These are phyloP conservation scores for Xylaria polymorpha DNA, from an alignment of 2,329 filamentous ascomycete species.

Conservation along the genomic window DNA sequence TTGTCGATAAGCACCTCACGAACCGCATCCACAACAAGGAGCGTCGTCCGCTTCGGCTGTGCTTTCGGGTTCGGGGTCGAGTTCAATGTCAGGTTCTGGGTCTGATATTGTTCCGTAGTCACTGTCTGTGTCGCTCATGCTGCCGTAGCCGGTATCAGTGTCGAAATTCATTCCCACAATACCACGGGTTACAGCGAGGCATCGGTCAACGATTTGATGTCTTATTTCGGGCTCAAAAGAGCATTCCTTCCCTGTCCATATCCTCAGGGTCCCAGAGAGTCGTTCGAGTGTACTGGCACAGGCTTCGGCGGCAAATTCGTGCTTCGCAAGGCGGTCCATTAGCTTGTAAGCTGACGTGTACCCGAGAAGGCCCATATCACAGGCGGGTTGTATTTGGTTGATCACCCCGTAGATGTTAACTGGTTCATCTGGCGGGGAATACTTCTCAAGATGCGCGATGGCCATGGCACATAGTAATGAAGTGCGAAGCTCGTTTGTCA, in stretches of 20 bases:
- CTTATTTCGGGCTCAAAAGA: slow-evolving; percentile 65
- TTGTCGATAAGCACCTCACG: slow-evolving; percentile 3
- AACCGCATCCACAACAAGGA: slow-evolving; percentile 33
- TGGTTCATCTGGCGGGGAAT: slow-evolving; percentile 56
- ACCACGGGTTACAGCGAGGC: slow-evolving; percentile 65
- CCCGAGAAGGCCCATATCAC: slow-evolving; percentile 66
- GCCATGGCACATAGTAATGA: slow-evolving; percentile 70
- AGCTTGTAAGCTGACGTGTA: slow-evolving; percentile 70
- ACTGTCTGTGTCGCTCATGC: slow-evolving; percentile 46
- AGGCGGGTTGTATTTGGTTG: slow-evolving; percentile 55
- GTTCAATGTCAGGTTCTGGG: slow-evolving; percentile 13
- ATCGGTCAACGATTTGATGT: slow-evolving; percentile 65
- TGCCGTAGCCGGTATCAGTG: slow-evolving; percentile 66
- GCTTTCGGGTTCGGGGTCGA: slow-evolving; percentile 20
- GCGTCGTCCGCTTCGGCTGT: slow-evolving; percentile 4
- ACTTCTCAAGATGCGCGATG: slow-evolving; percentile 66
- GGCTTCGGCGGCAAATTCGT: slow-evolving; percentile 60
- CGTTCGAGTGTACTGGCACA: slow-evolving; percentile 65
- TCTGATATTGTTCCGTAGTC: slow-evolving; percentile 32
- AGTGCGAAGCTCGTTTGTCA: slow-evolving; percentile 65
- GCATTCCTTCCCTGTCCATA: slow-evolving; percentile 68
- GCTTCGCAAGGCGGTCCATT: slow-evolving; percentile 63
- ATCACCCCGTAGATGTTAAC: slow-evolving; percentile 63
- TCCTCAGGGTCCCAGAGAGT: slow-evolving; percentile 66
- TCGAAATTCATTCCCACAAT: slow-evolving; percentile 70